A percentile compares a stretch with the other conserved stretches of the same genome.
phyloP scores from a whole-genome alignment of 139 green algal species.

The Pleodorina starrii region DNA sequence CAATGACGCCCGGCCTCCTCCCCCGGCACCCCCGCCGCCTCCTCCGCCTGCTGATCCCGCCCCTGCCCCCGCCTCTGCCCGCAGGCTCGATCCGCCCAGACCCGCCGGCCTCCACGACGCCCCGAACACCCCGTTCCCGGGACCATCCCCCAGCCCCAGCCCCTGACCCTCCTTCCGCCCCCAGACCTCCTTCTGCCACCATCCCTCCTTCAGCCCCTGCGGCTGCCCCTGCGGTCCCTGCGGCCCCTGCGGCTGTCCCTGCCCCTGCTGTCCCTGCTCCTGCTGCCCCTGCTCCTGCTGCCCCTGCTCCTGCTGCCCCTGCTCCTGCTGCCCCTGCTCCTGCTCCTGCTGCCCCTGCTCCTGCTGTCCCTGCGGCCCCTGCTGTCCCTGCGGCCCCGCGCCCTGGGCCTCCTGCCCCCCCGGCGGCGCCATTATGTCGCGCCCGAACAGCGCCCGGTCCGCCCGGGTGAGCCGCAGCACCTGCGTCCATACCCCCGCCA shows the following conservation, averaged over 20 bases:
- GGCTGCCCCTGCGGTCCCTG: too few relatives aligned
- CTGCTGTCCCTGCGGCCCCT: too few relatives aligned
- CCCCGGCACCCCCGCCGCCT: neutral
- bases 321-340: too few relatives aligned
- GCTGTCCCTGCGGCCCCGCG: too few relatives aligned
- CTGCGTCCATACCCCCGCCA: neutral
- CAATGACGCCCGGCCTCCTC: neutral
- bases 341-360: too few relatives aligned
- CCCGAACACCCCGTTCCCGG: neutral
- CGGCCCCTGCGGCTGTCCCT: too few relatives aligned
- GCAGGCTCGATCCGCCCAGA: neutral
- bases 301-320: too few relatives aligned
- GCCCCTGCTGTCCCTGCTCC: too few relatives aligned
- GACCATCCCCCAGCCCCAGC: neutral
- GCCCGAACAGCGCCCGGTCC: constrained; percentile 24
- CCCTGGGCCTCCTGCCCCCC: neutral
- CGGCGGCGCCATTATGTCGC: constrained; percentile 12
- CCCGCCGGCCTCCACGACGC: neutral
- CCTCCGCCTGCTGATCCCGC: neutral
- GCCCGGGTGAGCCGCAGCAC: neutral
- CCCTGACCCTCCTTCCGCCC: neutral
- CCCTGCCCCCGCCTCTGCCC: neutral
- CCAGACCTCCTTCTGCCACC: too few relatives aligned
- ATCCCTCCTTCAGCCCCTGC: too few relatives aligned
- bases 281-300: too few relatives aligned